phyloP scores from a whole-genome alignment of 2,329 filamentous ascomycete genomes.

The Pezicula rhizophila region DNA sequence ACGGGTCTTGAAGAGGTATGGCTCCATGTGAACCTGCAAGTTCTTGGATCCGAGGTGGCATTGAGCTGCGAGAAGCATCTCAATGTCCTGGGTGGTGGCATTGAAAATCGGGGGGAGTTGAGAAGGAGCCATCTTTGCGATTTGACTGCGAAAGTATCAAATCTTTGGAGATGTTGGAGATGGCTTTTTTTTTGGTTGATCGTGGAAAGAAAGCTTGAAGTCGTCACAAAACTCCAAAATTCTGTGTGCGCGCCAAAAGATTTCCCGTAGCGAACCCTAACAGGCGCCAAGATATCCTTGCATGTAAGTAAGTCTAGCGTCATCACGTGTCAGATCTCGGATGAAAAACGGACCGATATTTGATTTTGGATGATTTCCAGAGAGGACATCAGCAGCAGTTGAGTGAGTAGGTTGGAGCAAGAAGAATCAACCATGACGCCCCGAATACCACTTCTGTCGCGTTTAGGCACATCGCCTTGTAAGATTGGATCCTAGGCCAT shows the following conservation, averaged over 20 bases:
- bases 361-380: neutral
- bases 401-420: neutral
- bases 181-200: slow-evolving; percentile 17
- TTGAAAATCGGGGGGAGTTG: slow-evolving; percentile 96
- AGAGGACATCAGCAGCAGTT: neutral
- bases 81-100: slow-evolving; percentile 94
- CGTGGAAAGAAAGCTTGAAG: neutral
- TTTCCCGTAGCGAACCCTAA: slow-evolving; percentile 31
- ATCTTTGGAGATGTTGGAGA: slow-evolving; percentile 28
- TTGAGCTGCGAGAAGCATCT: slow-evolving; percentile 98
- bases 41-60: slow-evolving; percentile 98
- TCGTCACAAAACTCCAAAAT: neutral
- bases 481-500: slow-evolving; percentile 26
- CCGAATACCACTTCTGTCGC: slow-evolving; percentile 55
- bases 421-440: slow-evolving; percentile 50
- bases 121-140: slow-evolving; percentile 83
- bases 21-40: slow-evolving; percentile 98
- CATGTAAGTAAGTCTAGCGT: too few species aligned
- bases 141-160: slow-evolving; percentile 37
- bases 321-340: too few species aligned
- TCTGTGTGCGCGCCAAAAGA: slow-evolving; percentile 30
- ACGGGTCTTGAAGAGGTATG: slow-evolving; percentile 99
- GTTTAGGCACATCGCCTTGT: slow-evolving; percentile 56
- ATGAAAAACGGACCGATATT: too few species aligned
- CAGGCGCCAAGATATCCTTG: neutral